Evolutionary conservation across 768 basidiomycete genomes (phyloP).

Genomic region (Coprinopsis cinerea): DNA sequence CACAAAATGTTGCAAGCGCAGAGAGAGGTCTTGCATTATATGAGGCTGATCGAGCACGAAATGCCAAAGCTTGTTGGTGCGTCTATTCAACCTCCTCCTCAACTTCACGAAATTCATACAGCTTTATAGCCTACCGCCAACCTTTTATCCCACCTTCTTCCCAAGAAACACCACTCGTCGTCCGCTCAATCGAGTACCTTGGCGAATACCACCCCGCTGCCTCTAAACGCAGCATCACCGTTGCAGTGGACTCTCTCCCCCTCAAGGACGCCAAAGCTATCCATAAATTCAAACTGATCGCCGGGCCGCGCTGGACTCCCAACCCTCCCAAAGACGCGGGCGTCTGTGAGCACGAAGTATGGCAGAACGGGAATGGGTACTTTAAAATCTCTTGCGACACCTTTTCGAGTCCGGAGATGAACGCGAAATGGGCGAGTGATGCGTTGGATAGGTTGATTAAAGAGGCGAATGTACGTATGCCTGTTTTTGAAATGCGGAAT

Average conservation of each 20-base stretch:
- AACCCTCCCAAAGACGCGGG: constrained; percentile 69
- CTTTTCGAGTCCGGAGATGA: constrained; percentile 77
- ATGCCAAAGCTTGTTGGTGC: constrained; percentile 81
- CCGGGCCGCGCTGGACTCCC: constrained; percentile 83
- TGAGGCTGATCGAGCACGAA: constrained; percentile 85
- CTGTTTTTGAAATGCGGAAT: constrained; percentile 4
- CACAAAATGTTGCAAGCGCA: constrained; percentile 73
- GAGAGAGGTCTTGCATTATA: constrained; percentile 66
- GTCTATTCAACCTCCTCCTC: constrained; percentile 10
- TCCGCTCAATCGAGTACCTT: constrained; percentile 71
- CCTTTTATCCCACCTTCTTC: constrained; percentile 65
- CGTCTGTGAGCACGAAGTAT: constrained; percentile 38
- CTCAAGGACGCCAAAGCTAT: constrained; percentile 56
- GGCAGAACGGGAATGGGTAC: constrained; percentile 72
- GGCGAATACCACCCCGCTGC: constrained; percentile 72
- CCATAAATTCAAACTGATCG: constrained; percentile 84
- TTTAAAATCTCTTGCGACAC: constrained; percentile 90
- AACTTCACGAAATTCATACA: constrained; percentile 3
- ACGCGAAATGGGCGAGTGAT: constrained; percentile 93
- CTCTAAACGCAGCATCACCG: constrained; percentile 67
- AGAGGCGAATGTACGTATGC: constrained; percentile 76
- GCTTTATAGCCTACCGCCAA: constrained; percentile 65
- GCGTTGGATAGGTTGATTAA: constrained; percentile 67
- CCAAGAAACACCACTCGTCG: constrained; percentile 48
- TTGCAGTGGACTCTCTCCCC: constrained; percentile 68